phyloP scores from a whole-genome alignment of 2,329 filamentous ascomycete genomes.

The Sporothrix pallida region DNA sequence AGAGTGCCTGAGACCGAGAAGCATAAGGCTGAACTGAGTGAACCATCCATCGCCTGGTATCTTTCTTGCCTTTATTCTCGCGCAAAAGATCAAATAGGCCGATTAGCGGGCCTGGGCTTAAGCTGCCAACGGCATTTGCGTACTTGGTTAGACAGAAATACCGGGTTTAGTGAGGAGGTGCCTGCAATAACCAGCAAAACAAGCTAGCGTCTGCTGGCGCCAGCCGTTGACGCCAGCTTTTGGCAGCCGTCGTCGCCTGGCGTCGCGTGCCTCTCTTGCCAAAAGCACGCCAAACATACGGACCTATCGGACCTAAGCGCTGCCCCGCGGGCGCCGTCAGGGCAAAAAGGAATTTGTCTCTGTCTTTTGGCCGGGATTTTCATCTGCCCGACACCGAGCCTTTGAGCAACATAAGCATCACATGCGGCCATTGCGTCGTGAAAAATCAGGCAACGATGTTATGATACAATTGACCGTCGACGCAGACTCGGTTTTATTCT shows the following conservation, averaged over 20 bases:
- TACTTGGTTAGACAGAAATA: no score
- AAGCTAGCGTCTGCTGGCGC: not conserved
- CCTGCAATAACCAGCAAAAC: no score
- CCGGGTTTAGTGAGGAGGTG: no score
- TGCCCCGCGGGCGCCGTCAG: conserved; percentile 14
- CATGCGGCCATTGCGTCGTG: not conserved
- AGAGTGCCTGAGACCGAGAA: not conserved
- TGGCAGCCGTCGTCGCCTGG: not conserved
- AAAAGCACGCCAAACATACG: not conserved
- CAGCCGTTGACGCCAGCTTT: not conserved
- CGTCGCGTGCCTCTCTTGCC: not conserved
- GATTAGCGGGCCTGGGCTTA: conserved; percentile 4
- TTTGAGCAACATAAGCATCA: not conserved
- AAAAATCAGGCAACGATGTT: not conserved
- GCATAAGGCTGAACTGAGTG: conserved; percentile 13
- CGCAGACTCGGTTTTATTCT: no score
- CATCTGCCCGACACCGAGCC: conserved; percentile 15
- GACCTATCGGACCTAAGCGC: conserved; percentile 29
- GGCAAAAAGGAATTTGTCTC: not conserved
- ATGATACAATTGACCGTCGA: not conserved
- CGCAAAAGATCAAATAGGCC: not conserved
- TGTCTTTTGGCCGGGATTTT: conserved; percentile 16
- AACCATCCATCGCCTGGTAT: not conserved
- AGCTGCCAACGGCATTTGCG: conserved; percentile 7
- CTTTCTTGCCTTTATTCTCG: not conserved